Evolutionary conservation across 495 filamentous ascomycete genomes (phyloP), one percentile per base, ranked within the genome.

Genomic region (Cercophora samala): DNA sequence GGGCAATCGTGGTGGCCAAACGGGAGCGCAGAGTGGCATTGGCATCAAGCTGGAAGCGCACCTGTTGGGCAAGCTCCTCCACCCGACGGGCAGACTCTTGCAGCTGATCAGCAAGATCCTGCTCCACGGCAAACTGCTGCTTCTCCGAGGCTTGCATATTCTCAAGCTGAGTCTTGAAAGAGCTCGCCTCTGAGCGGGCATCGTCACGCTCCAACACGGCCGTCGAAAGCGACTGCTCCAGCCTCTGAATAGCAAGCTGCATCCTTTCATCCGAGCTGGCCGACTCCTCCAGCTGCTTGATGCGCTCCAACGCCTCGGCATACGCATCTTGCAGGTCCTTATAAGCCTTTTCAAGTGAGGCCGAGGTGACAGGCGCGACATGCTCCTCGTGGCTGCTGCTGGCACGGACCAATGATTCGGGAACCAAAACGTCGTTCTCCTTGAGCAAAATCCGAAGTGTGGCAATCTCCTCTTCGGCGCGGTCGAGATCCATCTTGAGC

Each of bases 401-500:
- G 1, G 80, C 80, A 37, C 86, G 82, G 4, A 82, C 81, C 15
- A 86, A 77, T 17, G 79, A 75, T 42, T 82, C 83, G 8, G 87
- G 87, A 25, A 91, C 84, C 22, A 89, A 78, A 62, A 93, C 93
- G 74, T 97, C 94, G 70, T 93, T 92, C 76, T 97, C 93, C 72
- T 91, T 83, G 19, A 99, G 85, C 23, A 99, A 83, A 24, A 78
- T 85, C 24, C 93, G 88, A 32, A 99, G 80, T 25, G 90, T 91
- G 32, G 83, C 80, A 15, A 94, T 97, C 80, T 99, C 96, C 74
- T 95, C 90, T 77, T 97, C 91, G 4, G 95, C 93, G 67, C 93
- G 91, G 74, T 99, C 96, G 29, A 99, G 86, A 74, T 99, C 95
- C 91, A 97, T 97, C 78, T 97, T 97, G 68, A 99, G 81, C 54